These are phyloP conservation scores for Dichotomopilus funicola DNA, from an alignment of 2,329 filamentous ascomycete genomes.

Conservation along the genomic window DNA sequence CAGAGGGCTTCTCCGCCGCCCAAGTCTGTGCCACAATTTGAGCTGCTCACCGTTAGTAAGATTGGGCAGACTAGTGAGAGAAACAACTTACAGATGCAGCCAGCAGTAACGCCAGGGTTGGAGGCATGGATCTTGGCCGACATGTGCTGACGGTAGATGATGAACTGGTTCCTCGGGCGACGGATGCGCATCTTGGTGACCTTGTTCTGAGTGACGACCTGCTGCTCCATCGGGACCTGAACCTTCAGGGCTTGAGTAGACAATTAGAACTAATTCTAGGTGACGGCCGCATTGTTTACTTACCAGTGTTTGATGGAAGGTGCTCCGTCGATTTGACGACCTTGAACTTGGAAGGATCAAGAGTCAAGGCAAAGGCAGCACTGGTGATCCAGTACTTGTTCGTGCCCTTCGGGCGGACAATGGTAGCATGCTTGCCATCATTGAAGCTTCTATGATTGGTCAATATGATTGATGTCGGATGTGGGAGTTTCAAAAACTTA, in stretches of 20 bases:
- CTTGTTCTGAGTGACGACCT: neutral
- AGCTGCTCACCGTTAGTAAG: conserved; percentile 8
- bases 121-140: conserved; percentile 9
- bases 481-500: neutral
- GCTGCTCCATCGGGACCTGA: neutral
- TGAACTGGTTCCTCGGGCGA: conserved; percentile 16
- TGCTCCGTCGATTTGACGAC: conserved; percentile 1
- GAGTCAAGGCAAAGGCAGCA: neutral
- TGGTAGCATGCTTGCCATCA: conserved; percentile 7
- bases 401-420: conserved; percentile 5
- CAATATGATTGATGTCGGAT: neutral
- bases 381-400: conserved; percentile 11
- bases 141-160: conserved; percentile 18
- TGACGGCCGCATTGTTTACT: neutral
- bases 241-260: neutral
- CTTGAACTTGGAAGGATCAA: conserved; percentile 1
- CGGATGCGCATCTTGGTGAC: conserved; percentile 11
- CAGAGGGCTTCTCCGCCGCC: conserved; percentile 5
- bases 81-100: conserved; percentile 11
- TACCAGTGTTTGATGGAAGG: neutral
- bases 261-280: neutral
- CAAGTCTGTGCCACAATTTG: conserved; percentile 12
- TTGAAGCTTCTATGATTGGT: conserved; percentile 6
- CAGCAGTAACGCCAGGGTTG: conserved; percentile 15
- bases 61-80: too few species aligned